Conservation (phyloP, 2,329 filamentous ascomycete genomes). For the Fusarium sp. region DNA sequence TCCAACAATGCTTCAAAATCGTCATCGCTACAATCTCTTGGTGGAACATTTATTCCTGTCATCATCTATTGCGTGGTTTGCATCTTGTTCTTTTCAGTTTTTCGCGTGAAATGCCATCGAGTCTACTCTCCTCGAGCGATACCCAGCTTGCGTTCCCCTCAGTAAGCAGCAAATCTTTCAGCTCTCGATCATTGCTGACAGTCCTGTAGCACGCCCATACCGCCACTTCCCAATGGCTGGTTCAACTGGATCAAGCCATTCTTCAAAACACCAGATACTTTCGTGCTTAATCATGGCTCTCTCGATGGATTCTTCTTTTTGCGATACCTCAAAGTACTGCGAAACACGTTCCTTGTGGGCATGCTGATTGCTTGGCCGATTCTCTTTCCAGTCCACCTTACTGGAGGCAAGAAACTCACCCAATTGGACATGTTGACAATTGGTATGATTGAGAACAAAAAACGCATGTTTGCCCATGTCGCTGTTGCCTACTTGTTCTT, state of each 20-base stretch:
- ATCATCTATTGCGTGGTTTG: constrained; percentile 61
- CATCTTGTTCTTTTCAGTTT: constrained; percentile 58
- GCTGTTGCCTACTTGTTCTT: constrained; percentile 83
- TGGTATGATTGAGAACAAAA: constrained; percentile 72
- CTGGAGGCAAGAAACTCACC: constrained; percentile 70
- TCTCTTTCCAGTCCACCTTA: constrained; percentile 86
- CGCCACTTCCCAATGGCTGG: constrained; percentile 66
- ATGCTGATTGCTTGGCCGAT: constrained; percentile 88
- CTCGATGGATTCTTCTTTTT: constrained; percentile 93
- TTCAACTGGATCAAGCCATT: constrained; percentile 76
- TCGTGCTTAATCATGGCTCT: constrained; percentile 88
- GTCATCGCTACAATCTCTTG: constrained; percentile 50
- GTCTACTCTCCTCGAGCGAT: constrained; percentile 66
- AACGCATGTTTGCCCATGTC: constrained; percentile 82
- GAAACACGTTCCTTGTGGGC: constrained; percentile 86
- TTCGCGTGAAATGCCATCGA: constrained; percentile 59
- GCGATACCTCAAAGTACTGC: constrained; percentile 74
- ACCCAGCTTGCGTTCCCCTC: constrained; percentile 57
- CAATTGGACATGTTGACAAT: constrained; percentile 85
- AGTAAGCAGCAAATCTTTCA: constrained; percentile 43
- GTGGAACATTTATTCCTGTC: constrained; percentile 65
- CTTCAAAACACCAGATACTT: constrained; percentile 76
- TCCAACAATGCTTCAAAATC: constrained; percentile 46
- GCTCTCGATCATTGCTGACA: constrained; percentile 24
- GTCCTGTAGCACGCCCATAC: constrained; percentile 62